Evolutionary conservation across 2,329 filamentous ascomycete species (phyloP).

Genomic region (Alternaria ventricosa): DNA sequence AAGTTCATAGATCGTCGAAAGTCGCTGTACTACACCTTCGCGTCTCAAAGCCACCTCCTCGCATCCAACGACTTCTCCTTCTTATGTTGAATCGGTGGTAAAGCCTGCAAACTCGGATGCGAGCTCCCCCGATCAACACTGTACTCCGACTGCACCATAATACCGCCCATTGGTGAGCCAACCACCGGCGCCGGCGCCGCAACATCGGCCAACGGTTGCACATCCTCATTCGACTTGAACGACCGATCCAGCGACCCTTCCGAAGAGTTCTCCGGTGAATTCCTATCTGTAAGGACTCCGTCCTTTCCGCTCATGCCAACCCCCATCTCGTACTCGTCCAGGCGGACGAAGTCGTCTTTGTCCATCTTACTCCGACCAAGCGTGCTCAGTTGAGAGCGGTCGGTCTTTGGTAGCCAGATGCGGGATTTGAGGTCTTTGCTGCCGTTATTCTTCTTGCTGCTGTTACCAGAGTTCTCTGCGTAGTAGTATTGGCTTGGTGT

Average conservation of each 20-base stretch:
- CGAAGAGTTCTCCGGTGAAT: not conserved
- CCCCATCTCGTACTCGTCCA: constrained; percentile 1
- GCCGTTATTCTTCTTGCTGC: not conserved
- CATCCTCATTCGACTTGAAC: not conserved
- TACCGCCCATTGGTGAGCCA: not conserved
- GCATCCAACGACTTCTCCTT: not conserved
- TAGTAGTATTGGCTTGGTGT: not conserved
- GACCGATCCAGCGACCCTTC: constrained; percentile 1
- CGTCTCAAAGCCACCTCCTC: not conserved
- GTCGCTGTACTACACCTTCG: not conserved
- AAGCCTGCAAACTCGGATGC: not conserved
- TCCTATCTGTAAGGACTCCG: not conserved
- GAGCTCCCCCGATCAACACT: not conserved
- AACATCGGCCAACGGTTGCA: not conserved
- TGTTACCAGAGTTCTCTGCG: not conserved
- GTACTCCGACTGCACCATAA: constrained; percentile 1
- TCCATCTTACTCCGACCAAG: not conserved
- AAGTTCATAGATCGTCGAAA: not conserved
- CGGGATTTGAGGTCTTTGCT: not conserved
- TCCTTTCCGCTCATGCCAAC: not conserved
- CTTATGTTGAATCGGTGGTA: not conserved
- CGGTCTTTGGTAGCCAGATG: not conserved
- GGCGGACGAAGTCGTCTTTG: constrained; percentile 4
- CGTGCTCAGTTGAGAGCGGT: not conserved
- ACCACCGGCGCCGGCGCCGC: not conserved